These are phyloP conservation scores for Hypholoma sublateritium DNA, from an alignment of 768 basidiomycete genomes.

Conservation along the genomic window DNA sequence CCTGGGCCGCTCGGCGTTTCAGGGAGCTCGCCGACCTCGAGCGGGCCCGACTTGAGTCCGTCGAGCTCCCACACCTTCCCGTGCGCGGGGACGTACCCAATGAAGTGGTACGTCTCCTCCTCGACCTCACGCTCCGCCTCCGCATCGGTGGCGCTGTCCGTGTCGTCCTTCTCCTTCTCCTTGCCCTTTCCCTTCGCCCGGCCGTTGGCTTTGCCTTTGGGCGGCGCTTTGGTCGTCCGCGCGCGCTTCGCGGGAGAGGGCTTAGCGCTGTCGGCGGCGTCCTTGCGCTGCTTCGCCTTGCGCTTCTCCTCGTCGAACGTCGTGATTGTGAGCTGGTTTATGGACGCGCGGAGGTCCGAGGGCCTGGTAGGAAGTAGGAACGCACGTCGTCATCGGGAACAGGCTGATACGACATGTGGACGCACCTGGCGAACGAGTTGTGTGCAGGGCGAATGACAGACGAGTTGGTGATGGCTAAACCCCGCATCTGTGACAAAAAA, in stretches of 20 bases:
- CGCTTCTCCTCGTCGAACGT: slow-evolving; percentile 40
- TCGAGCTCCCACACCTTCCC: slow-evolving; percentile 75
- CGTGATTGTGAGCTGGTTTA: slow-evolving; percentile 43
- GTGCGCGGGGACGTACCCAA: slow-evolving; percentile 60
- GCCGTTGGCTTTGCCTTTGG: slow-evolving; percentile 27
- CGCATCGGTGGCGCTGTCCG: slow-evolving; percentile 19
- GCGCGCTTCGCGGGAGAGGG: slow-evolving; percentile 39
- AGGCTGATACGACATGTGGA: background rate
- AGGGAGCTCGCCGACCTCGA: slow-evolving; percentile 62
- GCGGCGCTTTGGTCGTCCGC: slow-evolving; percentile 24
- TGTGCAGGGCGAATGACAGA: slow-evolving; percentile 53
- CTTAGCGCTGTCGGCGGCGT: slow-evolving; percentile 23
- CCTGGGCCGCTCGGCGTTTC: background rate
- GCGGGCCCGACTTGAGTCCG: slow-evolving; percentile 59
- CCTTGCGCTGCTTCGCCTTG: slow-evolving; percentile 27
- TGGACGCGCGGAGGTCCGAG: slow-evolving; percentile 54
- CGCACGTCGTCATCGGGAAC: slow-evolving; percentile 4
- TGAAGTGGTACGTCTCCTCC: slow-evolving; percentile 61
- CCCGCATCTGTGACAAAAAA: slow-evolving; percentile 51
- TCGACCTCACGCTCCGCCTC: slow-evolving; percentile 22
- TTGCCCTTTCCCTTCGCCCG: slow-evolving; percentile 19
- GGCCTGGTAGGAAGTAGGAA: slow-evolving; percentile 36
- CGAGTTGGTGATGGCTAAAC: slow-evolving; percentile 60
- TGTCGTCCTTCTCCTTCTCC: slow-evolving; percentile 28
- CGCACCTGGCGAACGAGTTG: slow-evolving; percentile 60